Conservation (phyloP, 805 yeast species). For the Barnettozyma botsteinii region DNA sequence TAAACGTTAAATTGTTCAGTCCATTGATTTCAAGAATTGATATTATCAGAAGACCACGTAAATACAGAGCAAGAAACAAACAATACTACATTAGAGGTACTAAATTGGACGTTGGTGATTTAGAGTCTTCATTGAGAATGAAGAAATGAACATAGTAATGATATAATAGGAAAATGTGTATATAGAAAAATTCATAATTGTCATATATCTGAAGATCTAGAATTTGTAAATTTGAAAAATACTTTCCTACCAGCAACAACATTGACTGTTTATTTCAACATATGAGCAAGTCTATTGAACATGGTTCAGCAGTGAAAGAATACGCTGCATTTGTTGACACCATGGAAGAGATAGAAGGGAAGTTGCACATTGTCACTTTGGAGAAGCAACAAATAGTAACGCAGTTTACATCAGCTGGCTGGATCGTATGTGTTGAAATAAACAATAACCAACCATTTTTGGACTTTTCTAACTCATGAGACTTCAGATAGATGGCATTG, state of each 20-base stretch:
- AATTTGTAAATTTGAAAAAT: neutral
- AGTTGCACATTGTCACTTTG: slow-evolving; percentile 8
- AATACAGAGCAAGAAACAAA: slow-evolving; percentile 74
- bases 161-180: slow-evolving; percentile 1
- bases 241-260: no score
- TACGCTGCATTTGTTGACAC: slow-evolving; percentile 5
- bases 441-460: neutral
- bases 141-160: slow-evolving; percentile 7
- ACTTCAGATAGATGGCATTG: slow-evolving; percentile 1
- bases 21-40: slow-evolving; percentile 77
- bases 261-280: no score
- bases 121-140: slow-evolving; percentile 41
- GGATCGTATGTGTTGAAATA: slow-evolving; percentile 8
- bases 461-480: no score
- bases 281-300: no score
- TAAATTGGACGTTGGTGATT: slow-evolving; percentile 68
- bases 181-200: slow-evolving; percentile 3
- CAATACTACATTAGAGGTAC: slow-evolving; percentile 85
- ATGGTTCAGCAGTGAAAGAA: slow-evolving; percentile 5
- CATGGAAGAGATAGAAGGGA: neutral
- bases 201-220: slow-evolving; percentile 1
- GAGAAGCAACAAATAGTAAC: slow-evolving; percentile 7
- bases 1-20: slow-evolving; percentile 72
- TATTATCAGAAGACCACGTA: slow-evolving; percentile 64
- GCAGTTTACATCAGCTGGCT: slow-evolving; percentile 11